phyloP scores from a whole-genome alignment of 1,284 basidiomycete genomes.

The Papiliotrema terrestris region DNA sequence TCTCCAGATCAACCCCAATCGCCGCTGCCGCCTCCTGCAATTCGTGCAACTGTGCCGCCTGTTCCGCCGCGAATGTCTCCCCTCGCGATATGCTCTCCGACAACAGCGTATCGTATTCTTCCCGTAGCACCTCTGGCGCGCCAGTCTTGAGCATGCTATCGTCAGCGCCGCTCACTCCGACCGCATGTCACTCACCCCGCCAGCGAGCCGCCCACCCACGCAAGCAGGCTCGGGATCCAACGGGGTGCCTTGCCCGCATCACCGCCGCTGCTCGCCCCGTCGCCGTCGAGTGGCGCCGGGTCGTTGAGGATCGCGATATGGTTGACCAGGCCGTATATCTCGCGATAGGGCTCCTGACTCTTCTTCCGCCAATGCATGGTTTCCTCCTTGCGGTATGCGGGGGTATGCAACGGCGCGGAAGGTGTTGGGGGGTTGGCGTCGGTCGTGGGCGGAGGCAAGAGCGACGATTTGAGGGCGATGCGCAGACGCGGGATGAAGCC shows the following conservation, averaged over 20 bases:
- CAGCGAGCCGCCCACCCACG: constrained; percentile 90
- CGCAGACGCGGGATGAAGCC: constrained; percentile 86
- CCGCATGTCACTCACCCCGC: constrained; percentile 64
- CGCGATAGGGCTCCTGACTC: constrained; percentile 65
- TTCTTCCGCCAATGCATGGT: constrained; percentile 22
- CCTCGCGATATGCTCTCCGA: constrained; percentile 20
- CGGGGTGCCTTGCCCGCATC: constrained; percentile 78
- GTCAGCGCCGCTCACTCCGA: background rate
- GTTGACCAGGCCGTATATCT: constrained; percentile 63
- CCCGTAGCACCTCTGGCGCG: constrained; percentile 71
- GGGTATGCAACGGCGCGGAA: constrained; percentile 14
- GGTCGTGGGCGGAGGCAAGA: constrained; percentile 52
- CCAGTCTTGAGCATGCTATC: constrained; percentile 72
- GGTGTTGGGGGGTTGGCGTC: background rate
- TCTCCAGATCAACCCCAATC: constrained; percentile 41
- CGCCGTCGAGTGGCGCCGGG: constrained; percentile 51
- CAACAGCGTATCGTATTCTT: constrained; percentile 58
- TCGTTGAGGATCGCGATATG: constrained; percentile 80
- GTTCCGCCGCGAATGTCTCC: constrained; percentile 45
- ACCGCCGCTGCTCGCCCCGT: constrained; percentile 47
- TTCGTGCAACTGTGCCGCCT: constrained; percentile 42
- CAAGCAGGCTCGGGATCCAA: constrained; percentile 70
- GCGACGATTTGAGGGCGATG: constrained; percentile 62
- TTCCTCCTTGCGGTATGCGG: constrained; percentile 3
- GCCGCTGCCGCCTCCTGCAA: constrained; percentile 31